Base-by-base conservation (phyloP, 495 filamentous ascomycete genomes). In the Aspergillus biplanus region DNA sequence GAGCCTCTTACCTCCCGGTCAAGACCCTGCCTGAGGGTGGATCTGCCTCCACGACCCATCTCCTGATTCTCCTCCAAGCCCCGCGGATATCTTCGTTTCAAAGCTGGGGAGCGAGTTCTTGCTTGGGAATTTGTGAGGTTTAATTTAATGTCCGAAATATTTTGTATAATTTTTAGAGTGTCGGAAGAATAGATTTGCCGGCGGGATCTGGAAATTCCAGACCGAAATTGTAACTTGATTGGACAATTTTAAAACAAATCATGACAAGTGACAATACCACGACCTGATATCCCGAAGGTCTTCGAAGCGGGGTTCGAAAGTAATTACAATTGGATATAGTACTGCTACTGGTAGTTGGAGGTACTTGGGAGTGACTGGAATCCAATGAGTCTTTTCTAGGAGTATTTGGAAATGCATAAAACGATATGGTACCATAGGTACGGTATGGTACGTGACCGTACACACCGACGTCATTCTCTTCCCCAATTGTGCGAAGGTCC, bases 1-100 rank as follows among this genome's bases (percentile, higher is more conserved):
- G 6, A 7, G 34, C 9, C 21, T 56, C 69, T 63, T 72, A 87
- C 85, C 73, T 87, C 85, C 64, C 76, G 78, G 65, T 87, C 85
- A 42, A 87, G 65, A 49, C 82, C 81, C 52, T 84, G 81, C 61
- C 79, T 79, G 52, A 87, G 63, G 27, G 77, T 82, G 31, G 78
- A 75, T 64, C 83, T 79, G 33, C 76, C 75, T 52, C 75, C 77
- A 47, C 71, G 73, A 63, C 71, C 71, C 67, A 77, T 77, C 39
- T 39, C 64, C 37, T 57, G 21, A 2, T 27, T 27, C 21, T 27
- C 21, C 21, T 12, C 31, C 33, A 62, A 18, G 7, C 47, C 37
- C 18, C 47, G 16, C 53, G 49, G 42, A 27, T 53, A 12, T 56
- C 13, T 33, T 27, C 13, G 52, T n/a, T 44, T 44, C 8, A 15